Conservation (phyloP, 192 early-diverging fungal species). For the Allomyces macrogynus region DNA sequence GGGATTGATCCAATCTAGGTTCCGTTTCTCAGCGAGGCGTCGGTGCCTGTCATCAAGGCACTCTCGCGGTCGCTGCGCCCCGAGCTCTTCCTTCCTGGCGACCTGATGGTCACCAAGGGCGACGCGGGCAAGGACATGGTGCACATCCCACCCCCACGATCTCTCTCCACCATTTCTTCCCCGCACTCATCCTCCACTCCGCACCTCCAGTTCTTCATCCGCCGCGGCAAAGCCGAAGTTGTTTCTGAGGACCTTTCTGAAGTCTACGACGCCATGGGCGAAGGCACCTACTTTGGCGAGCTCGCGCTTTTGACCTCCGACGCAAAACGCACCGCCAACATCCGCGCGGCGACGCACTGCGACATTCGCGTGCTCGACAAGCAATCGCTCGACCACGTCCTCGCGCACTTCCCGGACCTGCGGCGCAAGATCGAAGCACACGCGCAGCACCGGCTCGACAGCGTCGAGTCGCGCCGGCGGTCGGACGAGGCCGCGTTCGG, state of each 20-base stretch:
- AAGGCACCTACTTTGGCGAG: not conserved
- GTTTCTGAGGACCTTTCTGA: not conserved
- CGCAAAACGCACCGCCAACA: not conserved
- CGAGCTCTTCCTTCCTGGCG: not conserved
- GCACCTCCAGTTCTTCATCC: not conserved
- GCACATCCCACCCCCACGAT: not conserved
- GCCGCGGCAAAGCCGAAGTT: not conserved
- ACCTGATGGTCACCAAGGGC: not conserved
- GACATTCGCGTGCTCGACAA: not conserved
- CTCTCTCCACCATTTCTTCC: too few species aligned
- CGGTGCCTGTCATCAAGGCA: not conserved
- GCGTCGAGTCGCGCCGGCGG: too few species aligned
- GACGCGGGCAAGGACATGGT: not conserved
- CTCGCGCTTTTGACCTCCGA: not conserved
- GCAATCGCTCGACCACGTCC: not conserved
- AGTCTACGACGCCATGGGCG: not conserved
- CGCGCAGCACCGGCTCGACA: too few species aligned
- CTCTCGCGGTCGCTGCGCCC: not conserved
- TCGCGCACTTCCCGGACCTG: not conserved
- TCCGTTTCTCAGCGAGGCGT: too few species aligned
- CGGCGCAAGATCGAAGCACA: not conserved
- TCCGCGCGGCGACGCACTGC: not conserved
- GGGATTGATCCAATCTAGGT: too few species aligned
- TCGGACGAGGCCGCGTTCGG: too few species aligned
- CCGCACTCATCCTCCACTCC: too few species aligned